Conservation (phyloP, 75 land plant species). For the Azolla pinnata region DNA sequence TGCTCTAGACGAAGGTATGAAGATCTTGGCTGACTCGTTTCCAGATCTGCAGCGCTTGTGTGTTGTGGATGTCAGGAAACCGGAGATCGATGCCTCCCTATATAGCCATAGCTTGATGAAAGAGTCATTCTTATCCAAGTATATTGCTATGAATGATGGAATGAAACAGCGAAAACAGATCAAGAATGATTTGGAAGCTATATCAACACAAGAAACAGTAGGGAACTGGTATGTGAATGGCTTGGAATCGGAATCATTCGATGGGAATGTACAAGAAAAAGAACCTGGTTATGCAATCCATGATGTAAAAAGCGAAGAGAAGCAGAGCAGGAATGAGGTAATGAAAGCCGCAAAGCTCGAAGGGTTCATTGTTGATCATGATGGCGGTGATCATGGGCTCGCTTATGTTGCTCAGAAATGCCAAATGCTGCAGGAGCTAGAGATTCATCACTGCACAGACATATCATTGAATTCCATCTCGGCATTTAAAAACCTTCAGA, state of each 20-base stretch:
- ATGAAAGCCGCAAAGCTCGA: background rate
- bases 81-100: background rate
- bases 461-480: constrained; percentile 42
- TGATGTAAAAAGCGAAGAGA: background rate
- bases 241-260: no score
- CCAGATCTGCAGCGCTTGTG: constrained; percentile 46
- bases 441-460: constrained; percentile 62
- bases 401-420: constrained; percentile 43
- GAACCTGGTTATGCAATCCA: no score
- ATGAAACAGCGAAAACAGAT: background rate
- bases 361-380: background rate
- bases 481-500: constrained; percentile 58
- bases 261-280: no score
- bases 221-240: no score
- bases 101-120: background rate
- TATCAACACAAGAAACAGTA: no score
- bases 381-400: constrained; percentile 36
- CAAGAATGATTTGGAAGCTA: background rate
- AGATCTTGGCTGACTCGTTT: constrained; percentile 36
- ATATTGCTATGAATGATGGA: background rate
- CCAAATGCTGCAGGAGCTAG: constrained; percentile 59
- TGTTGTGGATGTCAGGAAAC: constrained; percentile 25
- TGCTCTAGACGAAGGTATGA: constrained; percentile 44
- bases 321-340: background rate
- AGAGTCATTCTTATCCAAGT: background rate